Evolutionary conservation across 163 green algal genomes (phyloP).

Genomic region (Chlamydomonas reinhardtii): DNA sequence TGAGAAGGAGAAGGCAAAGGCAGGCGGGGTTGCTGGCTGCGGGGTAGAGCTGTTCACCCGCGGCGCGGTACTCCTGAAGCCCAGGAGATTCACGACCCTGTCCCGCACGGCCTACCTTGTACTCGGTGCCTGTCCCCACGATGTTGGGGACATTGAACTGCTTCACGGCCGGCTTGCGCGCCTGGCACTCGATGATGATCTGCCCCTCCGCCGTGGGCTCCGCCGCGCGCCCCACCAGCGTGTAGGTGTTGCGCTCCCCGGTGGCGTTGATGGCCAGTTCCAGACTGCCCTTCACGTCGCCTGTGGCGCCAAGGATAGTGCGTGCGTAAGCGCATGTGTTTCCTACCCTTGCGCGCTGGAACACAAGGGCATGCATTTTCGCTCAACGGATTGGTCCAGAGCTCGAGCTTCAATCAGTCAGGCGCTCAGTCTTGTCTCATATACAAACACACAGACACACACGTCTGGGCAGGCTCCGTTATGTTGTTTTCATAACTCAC

Average conservation of each 20-base stretch:
- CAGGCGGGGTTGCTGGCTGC: background rate
- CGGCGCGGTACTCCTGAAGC: no score
- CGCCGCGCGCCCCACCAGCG: constrained; percentile 59
- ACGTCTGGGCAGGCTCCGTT: no score
- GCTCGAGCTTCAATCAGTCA: no score
- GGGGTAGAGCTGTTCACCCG: no score
- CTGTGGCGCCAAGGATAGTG: constrained; percentile 4
- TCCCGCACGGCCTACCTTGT: constrained; percentile 67
- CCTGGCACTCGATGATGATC: constrained; percentile 75
- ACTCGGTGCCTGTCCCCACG: constrained; percentile 59
- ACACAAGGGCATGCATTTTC: no score
- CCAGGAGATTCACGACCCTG: no score
- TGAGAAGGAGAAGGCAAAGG: background rate
- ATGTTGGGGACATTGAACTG: constrained; percentile 79
- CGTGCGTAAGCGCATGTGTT: background rate
- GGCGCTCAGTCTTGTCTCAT: no score
- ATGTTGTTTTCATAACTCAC: background rate
- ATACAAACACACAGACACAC: no score
- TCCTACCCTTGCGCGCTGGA: no score
- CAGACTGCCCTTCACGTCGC: constrained; percentile 64
- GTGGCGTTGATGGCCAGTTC: constrained; percentile 74
- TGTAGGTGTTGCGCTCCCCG: constrained; percentile 69
- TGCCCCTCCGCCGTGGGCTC: constrained; percentile 80
- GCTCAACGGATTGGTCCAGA: no score
- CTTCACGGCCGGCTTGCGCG: constrained; percentile 58